Conservation (phyloP, 495 filamentous ascomycete genomes). For the Daldinia loculata region DNA sequence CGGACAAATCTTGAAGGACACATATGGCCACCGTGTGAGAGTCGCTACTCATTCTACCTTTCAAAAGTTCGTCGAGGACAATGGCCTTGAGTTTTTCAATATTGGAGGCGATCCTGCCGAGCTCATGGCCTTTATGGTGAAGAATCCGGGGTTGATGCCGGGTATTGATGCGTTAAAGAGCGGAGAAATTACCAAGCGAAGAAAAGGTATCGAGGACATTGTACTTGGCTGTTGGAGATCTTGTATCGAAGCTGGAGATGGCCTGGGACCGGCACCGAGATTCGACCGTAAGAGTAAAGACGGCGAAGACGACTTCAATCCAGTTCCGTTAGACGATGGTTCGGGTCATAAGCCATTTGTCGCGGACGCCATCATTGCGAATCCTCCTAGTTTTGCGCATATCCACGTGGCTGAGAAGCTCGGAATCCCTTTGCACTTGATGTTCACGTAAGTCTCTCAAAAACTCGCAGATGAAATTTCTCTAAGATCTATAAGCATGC, state of each 20-base stretch:
- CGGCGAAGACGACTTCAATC: constrained; percentile 8
- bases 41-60: constrained; percentile 81
- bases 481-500: constrained; percentile 64
- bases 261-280: constrained; percentile 52
- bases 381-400: constrained; percentile 84
- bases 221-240: constrained; percentile 82
- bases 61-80: constrained; percentile 70
- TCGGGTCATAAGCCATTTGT: constrained; percentile 67
- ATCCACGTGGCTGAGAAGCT: constrained; percentile 83
- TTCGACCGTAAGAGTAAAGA: constrained; percentile 35
- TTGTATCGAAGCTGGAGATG: constrained; percentile 67
- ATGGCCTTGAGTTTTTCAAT: constrained; percentile 78
- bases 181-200: constrained; percentile 72
- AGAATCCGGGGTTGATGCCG: constrained; percentile 82
- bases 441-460: constrained; percentile 81
- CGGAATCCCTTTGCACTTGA: constrained; percentile 79
- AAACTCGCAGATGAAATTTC: constrained; percentile 58
- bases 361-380: constrained; percentile 84
- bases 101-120: constrained; percentile 82
- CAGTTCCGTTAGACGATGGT: constrained; percentile 1
- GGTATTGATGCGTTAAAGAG: constrained; percentile 70
- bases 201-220: constrained; percentile 73
- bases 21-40: constrained; percentile 76
- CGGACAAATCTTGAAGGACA: constrained; percentile 67
- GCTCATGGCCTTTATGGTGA: constrained; percentile 89